Base-by-base conservation (phyloP, 805 yeast genomes). In the Myxozyma mucilagina region DNA sequence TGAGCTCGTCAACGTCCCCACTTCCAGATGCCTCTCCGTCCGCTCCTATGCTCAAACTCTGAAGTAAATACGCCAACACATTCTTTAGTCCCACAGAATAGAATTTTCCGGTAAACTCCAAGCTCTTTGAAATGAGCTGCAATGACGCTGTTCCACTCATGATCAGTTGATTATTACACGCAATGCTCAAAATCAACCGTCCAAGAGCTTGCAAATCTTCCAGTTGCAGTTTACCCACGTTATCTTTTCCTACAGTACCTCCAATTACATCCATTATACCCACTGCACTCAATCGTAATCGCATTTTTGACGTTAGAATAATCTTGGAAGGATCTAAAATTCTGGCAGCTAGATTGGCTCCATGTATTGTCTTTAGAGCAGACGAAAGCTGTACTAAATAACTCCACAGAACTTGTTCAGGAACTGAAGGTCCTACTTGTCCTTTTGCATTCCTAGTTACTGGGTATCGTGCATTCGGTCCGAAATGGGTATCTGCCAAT, bases 301-400 rank as follows among this genome's bases (percentile, higher is more conserved):
- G 79, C 65, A 86, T 85, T 63, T 84, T 82, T 59, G 84, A 84
- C 1, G 96, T 87, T 0, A 90, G 80, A 43, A 93, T 80, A 31
- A 94, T 82, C 67, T 89, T 89, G 38, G 85, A 81, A 65, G 86
- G 79, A 59, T 87, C 83, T 14, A 89, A 72, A 0, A 83, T 74
- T 53, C 93, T 82, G 1, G 87, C 87, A 1, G 86, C 80, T 54
- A 93, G 75, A 0, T 83, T 83, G n/a, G 78, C 76, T 1, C 78
- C 76, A 76, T 93, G 97, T 13, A 87, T 80, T 4, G 82, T 79
- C n/a, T 79, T 74, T 29, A 90, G 70, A 0, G 92, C 97, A 67
- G 82, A 81, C 2, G 87, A 78, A 36, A 94, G 74, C 75, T 94
- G 98, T 16, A 86, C 80, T 55, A 88, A 73, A 68, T 90, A 89